Percentiles rank a stretch among this genome's conserved stretches.
phyloP scores from a whole-genome alignment of 31 red algal genomes.

The Asparagopsis taxiformis region DNA sequence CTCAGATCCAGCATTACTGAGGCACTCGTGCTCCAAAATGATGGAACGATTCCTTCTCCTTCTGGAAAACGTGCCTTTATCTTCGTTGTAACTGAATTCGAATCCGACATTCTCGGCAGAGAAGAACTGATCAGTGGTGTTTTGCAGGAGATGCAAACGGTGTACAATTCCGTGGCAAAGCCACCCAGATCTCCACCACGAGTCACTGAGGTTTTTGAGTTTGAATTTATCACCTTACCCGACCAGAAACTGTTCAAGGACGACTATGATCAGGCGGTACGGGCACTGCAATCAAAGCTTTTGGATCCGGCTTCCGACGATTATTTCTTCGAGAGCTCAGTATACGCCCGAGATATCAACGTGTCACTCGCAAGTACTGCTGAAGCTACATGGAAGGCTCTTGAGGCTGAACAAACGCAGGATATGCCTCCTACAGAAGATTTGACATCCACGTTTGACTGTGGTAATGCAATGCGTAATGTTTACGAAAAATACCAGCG shows the following conservation, averaged over 20 bases:
- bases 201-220: constrained; percentile 58
- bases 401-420: constrained; percentile 40
- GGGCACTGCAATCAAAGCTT: constrained; percentile 18
- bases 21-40: constrained; percentile 39
- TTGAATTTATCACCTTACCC: constrained; percentile 86
- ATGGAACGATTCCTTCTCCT: constrained; percentile 13
- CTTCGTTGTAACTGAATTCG: constrained; percentile 55
- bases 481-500: constrained; percentile 72
- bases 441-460: constrained; percentile 67
- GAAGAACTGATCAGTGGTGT: constrained; percentile 60
- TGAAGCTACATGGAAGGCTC: constrained; percentile 33
- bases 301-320: constrained; percentile 57
- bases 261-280: constrained; percentile 64
- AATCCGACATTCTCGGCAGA: constrained; percentile 47
- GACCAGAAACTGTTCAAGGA: constrained; percentile 17
- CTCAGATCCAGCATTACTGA: constrained; percentile 50
- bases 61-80: constrained; percentile 52
- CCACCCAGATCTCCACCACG: constrained; percentile 43
- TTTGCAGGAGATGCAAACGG: constrained; percentile 55
- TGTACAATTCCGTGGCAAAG: constrained; percentile 57
- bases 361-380: constrained; percentile 9
- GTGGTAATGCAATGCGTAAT: constrained; percentile 66
- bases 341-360: constrained; percentile 3
- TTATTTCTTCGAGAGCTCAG: constrained; percentile 55
- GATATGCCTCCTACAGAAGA: constrained; percentile 60